Evolutionary conservation across 805 yeast species (phyloP).

Genomic region (Spencermartinsiella europaea): DNA sequence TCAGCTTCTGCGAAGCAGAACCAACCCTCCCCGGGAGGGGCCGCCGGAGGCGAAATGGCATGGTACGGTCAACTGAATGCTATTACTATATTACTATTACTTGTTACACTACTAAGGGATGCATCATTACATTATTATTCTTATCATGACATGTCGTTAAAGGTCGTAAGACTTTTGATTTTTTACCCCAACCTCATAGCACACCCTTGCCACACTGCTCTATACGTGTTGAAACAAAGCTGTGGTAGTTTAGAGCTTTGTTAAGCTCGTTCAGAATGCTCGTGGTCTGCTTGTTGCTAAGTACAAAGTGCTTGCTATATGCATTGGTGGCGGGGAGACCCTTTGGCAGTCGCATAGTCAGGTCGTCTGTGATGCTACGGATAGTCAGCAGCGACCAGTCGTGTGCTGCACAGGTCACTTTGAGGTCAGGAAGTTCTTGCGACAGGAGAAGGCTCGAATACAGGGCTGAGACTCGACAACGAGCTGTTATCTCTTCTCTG

Average conservation of each 20-base stretch:
- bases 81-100: neutral
- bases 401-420: slow-evolving; percentile 30
- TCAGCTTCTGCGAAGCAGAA: no score
- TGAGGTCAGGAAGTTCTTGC: slow-evolving; percentile 23
- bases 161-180: no score
- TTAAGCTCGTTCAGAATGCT: slow-evolving; percentile 23
- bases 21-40: no score
- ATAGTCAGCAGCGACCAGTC: slow-evolving; percentile 32
- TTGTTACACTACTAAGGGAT: neutral
- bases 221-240: slow-evolving; percentile 23
- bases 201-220: slow-evolving; percentile 34
- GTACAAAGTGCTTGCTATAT: slow-evolving; percentile 23
- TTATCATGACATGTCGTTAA: neutral
- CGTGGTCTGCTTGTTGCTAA: slow-evolving; percentile 20
- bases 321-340: slow-evolving; percentile 21
- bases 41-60: no score
- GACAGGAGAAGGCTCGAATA: slow-evolving; percentile 27
- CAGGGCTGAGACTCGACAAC: slow-evolving; percentile 28
- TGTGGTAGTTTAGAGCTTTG: slow-evolving; percentile 26
- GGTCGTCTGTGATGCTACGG: slow-evolving; percentile 29
- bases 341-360: slow-evolving; percentile 25
- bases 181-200: no score
- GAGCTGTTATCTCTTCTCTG: slow-evolving; percentile 28
- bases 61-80: no score
- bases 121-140: neutral